Evolutionary conservation across 495 filamentous ascomycete species (phyloP), one percentile per base, ranked within the genome.

Genomic region (Aspergillus affinis): DNA sequence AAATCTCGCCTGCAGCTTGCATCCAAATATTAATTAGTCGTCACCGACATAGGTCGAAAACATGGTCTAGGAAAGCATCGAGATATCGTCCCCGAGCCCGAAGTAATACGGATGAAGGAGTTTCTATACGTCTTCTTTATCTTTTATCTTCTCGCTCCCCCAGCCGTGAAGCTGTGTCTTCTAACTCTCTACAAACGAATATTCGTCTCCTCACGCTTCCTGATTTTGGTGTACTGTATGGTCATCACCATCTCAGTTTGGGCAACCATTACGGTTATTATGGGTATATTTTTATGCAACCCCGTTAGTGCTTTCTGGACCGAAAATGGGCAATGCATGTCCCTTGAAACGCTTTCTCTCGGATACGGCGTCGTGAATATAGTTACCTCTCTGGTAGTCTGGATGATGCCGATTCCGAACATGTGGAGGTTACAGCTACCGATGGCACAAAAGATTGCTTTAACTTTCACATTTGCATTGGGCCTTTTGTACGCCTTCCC

Each of bases 351-450:
- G 32, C 59, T 63, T 20, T 51, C 51, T 12, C 50, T 48, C 72
- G 27, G 55, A 30, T 62, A 59, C 26, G 55, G 54, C 18, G 54
- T 62, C 27, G 61, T 62, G 2, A 71, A 71, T 23, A 72, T 80
- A 9, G 49, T 63, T 0, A 75, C 71, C 18, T 77, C 81, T 59
- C 20, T 77, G 0, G 36, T 75, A n/a, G 72, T 78, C 30, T 62
- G 77, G 23, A 20, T 71, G 13, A 68, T 79, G 61, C 73, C 76
- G n/a, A 67, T 77, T 51, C 76, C 75, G 2, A 62, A 63, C 21
- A 69, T 78, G 41, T 66, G 66, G 62, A 62, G 64, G n/a, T 48
- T 79, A 8, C 70, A 78, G 49, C 60, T 76, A 15, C 72, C 69
- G 7, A 26, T 50, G 13, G 64, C 63, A 41, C 69, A 75, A 52